phyloP scores from a whole-genome alignment of 1,139 yeast genomes.

The Magnusiomyces paraingens region DNA sequence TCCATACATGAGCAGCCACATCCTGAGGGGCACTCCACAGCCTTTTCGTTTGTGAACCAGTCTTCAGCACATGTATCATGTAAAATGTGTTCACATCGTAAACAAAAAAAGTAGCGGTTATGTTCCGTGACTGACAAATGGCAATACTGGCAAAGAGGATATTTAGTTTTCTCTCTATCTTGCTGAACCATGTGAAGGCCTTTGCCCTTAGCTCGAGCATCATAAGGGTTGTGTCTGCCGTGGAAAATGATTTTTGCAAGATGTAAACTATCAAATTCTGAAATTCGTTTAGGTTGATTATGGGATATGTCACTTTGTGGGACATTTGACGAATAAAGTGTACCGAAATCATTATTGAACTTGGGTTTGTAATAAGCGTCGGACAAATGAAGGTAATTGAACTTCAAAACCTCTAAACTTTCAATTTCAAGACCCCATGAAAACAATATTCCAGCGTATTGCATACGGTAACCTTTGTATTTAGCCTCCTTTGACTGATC shows the following conservation, averaged over 20 bases:
- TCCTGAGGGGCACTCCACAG: slow-evolving; percentile 75
- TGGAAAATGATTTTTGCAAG: neutral
- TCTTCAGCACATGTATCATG: slow-evolving; percentile 72
- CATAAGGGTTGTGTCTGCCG: neutral
- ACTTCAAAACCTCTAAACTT: slow-evolving; percentile 70
- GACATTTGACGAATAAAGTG: neutral
- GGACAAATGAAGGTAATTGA: slow-evolving; percentile 40
- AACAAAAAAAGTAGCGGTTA: slow-evolving; percentile 62
- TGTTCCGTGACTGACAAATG: slow-evolving; percentile 44
- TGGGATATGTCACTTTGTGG: neutral
- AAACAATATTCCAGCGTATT: slow-evolving; percentile 74
- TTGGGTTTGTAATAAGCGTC: slow-evolving; percentile 3
- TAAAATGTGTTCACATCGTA: slow-evolving; percentile 67
- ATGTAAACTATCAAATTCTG: neutral
- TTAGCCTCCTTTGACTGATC: slow-evolving; percentile 43
- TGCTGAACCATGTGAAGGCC: neutral
- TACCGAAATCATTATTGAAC: neutral
- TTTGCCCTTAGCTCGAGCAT: neutral
- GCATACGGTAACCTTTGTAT: slow-evolving; percentile 51
- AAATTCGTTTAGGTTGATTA: neutral
- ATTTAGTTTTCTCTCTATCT: neutral
- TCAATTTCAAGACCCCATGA: slow-evolving; percentile 79
- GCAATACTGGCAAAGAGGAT: slow-evolving; percentile 50
- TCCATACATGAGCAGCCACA: slow-evolving; percentile 75
- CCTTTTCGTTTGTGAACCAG: slow-evolving; percentile 61